These are phyloP conservation scores for Afroboletus lepidellus DNA, from an alignment of 1,284 basidiomycete species.

Conservation along the genomic window DNA sequence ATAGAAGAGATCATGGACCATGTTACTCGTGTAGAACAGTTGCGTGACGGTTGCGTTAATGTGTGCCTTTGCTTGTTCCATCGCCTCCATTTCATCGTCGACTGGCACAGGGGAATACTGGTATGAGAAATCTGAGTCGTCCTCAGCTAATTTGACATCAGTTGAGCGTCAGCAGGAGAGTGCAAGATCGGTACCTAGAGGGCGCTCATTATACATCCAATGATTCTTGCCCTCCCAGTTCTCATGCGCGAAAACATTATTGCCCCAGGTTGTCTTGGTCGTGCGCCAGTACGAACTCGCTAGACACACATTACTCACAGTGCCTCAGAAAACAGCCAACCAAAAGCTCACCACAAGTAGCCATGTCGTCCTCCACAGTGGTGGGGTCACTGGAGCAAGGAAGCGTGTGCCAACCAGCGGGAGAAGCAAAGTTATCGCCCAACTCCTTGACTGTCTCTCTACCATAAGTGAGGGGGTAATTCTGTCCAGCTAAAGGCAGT, in stretches of 20 bases:
- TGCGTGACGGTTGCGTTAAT: constrained; percentile 87
- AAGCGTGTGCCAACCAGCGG: constrained; percentile 85
- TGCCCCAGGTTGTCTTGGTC: constrained; percentile 83
- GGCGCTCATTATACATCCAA: constrained; percentile 80
- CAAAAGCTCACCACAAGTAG: constrained; percentile 15
- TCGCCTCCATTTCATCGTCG: constrained; percentile 45
- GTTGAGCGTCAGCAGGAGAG: background rate
- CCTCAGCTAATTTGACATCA: constrained; percentile 12
- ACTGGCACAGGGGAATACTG: constrained; percentile 60
- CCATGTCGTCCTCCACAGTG: background rate
- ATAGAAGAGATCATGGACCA: constrained; percentile 77
- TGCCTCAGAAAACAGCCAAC: too few species aligned
- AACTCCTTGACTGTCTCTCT: constrained; percentile 20
- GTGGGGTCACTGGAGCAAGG: constrained; percentile 58
- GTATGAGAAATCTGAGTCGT: constrained; percentile 58
- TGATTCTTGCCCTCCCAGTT: constrained; percentile 83
- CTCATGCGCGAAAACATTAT: constrained; percentile 89
- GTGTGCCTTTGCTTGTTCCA: constrained; percentile 72
- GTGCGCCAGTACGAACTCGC: constrained; percentile 49
- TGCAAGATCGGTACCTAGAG: constrained; percentile 38
- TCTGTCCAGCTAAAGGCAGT: background rate
- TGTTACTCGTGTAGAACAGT: constrained; percentile 91
- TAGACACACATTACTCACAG: constrained; percentile 1
- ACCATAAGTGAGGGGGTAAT: constrained; percentile 25
- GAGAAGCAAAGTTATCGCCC: constrained; percentile 61